Conservation (phyloP, 2,329 filamentous ascomycete species). For the Sporothrix variecibatus region DNA sequence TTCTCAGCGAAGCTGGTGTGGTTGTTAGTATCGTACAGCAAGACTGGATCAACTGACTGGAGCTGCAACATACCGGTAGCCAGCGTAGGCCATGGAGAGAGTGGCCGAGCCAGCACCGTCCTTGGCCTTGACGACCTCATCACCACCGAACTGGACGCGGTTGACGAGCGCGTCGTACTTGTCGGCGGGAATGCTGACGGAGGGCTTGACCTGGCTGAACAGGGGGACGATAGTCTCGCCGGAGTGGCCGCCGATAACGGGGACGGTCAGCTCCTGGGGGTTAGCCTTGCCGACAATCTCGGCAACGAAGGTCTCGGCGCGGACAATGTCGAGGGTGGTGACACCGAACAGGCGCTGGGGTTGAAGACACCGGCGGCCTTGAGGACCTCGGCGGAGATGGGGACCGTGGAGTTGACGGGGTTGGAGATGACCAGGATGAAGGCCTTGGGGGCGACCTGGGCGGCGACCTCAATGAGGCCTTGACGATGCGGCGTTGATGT, state of each 20-base stretch:
- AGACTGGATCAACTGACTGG: too few species aligned
- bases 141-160: slow-evolving; percentile 96
- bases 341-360: slow-evolving; percentile 94
- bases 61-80: slow-evolving; percentile 68
- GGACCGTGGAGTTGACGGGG: slow-evolving; percentile 98
- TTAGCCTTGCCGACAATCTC: slow-evolving; percentile 80
- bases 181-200: slow-evolving; percentile 78
- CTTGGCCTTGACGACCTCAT: slow-evolving; percentile 88
- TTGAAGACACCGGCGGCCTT: slow-evolving; percentile 93
- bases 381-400: slow-evolving; percentile 94
- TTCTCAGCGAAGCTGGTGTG: slow-evolving; percentile 83
- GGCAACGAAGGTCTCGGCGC: slow-evolving; percentile 94
- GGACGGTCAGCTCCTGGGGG: slow-evolving; percentile 79
- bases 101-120: slow-evolving; percentile 80
- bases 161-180: slow-evolving; percentile 90
- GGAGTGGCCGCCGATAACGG: slow-evolving; percentile 95
- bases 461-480: slow-evolving; percentile 84
- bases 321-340: slow-evolving; percentile 97
- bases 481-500: slow-evolving; percentile 98
- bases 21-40: slow-evolving; percentile 6
- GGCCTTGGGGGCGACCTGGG: slow-evolving; percentile 87
- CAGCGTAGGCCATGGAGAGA: slow-evolving; percentile 87
- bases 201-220: slow-evolving; percentile 85
- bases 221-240: slow-evolving; percentile 97
- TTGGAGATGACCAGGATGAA: slow-evolving; percentile 98